Evolutionary conservation across 305 asterid species (phyloP), one percentile per base, ranked within the genome.

Genomic region (Ilex paraguariensis): DNA sequence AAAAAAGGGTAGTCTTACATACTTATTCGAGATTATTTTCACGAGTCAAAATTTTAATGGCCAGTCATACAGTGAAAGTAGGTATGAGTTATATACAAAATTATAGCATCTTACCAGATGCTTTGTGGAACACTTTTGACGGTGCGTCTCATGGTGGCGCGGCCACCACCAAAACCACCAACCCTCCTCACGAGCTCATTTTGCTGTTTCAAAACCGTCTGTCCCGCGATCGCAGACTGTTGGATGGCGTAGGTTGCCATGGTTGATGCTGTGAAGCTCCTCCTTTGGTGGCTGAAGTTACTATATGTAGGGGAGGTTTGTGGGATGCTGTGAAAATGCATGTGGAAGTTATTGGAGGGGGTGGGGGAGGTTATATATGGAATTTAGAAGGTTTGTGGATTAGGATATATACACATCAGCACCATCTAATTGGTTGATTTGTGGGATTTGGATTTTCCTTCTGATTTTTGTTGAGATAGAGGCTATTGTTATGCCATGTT

Each of bases 141-240:
- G 21, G 97, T 91, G 13, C 98, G 91, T 17, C 97, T 79, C 98
- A 91, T 91, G 87, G 90, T 77, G 85, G 78, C 64, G 63, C 95
- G 95, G 72, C 85, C 88, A 32, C 78, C 81, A 55, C 64, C 64
- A 45, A 72, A 50, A 79, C 57, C 73, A 54, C 95, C 89, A n/a
- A 75, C 68, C 75, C 82, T 87, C 54, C 87, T 66, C 72, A 70
- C 28, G 36, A 88, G 79, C 76, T 84, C 92, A 76, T 79, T 83
- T 62, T 84, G 88, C 0, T 86, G 69, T 75, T 84, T 91, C 55
- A 84, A 49, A 0, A 82, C 87, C 1, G 81, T 75, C 70, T 80
- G 91, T 1, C 95, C 96, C 33, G 73, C 89, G 60, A 91, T 84
- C 33, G 95, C 92, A 15, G 95, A 85, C 65, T 86, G 91, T 64